Percentiles rank a stretch among this genome's conserved stretches.
Evolutionary conservation across 2,329 filamentous ascomycete genomes (phyloP).

Genomic region (Aschersonia sp.): DNA sequence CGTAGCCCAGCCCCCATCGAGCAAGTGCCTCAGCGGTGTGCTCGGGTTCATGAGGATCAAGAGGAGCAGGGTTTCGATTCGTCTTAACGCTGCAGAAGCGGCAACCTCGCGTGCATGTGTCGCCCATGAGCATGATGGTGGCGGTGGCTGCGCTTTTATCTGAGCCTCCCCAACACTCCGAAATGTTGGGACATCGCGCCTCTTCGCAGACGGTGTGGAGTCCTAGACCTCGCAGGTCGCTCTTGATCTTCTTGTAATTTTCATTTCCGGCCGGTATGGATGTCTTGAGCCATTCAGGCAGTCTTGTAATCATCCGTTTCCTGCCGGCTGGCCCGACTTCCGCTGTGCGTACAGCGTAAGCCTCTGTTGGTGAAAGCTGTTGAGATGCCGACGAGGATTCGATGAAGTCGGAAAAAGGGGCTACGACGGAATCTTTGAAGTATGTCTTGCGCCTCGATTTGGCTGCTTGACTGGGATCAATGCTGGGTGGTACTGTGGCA

Average conservation of each 20-base stretch:
- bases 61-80: conserved; percentile 53
- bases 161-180: conserved; percentile 90
- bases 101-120: conserved; percentile 92
- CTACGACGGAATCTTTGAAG: conserved; percentile 44
- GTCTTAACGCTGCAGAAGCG: conserved; percentile 98
- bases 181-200: conserved; percentile 92
- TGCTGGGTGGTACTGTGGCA: conserved; percentile 28
- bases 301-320: conserved; percentile 52
- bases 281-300: conserved; percentile 93
- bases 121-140: conserved; percentile 98
- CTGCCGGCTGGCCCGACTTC: conserved; percentile 49
- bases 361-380: conserved; percentile 34
- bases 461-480: conserved; percentile 9
- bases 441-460: conserved; percentile 28
- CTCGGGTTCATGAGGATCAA: conserved; percentile 94
- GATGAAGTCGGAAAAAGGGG: conserved; percentile 44
- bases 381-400: conserved; percentile 22
- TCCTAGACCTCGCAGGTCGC: conserved; percentile 75
- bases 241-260: conserved; percentile 91
- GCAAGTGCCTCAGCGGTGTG: conserved; percentile 87
- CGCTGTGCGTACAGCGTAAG: conserved; percentile 45
- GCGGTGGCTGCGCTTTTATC: conserved; percentile 84
- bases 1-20: conserved; percentile 89
- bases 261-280: conserved; percentile 68
- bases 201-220: conserved; percentile 97